phyloP scores from a whole-genome alignment of 805 yeast species.

The Scheffersomyces lignosus region DNA sequence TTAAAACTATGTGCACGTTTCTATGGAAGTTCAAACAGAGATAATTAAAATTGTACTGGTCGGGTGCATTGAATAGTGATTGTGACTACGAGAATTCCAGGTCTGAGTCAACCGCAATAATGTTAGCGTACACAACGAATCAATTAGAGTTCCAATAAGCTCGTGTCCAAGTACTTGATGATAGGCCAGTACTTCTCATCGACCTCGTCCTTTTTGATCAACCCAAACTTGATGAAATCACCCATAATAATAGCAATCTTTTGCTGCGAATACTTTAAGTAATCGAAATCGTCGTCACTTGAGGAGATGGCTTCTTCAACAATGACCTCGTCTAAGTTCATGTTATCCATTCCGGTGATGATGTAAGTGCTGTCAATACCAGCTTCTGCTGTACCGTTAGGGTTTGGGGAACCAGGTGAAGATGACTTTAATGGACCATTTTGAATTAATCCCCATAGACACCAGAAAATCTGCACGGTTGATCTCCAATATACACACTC shows the following conservation, averaged over 20 bases:
- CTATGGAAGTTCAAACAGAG: too few species aligned
- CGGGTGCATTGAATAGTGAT: too few species aligned
- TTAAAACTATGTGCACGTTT: too few species aligned
- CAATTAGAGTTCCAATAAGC: slow-evolving; percentile 21
- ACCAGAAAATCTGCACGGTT: slow-evolving; percentile 77
- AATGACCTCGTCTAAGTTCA: slow-evolving; percentile 24
- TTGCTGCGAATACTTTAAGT: slow-evolving; percentile 70
- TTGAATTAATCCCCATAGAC: slow-evolving; percentile 89
- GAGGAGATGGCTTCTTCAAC: slow-evolving; percentile 37
- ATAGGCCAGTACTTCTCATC: slow-evolving; percentile 18
- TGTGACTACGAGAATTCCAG: too few species aligned
- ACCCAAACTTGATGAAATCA: slow-evolving; percentile 64
- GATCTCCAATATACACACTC: slow-evolving; percentile 80
- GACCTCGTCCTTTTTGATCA: slow-evolving; percentile 37
- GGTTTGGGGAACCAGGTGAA: slow-evolving; percentile 9
- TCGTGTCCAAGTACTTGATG: slow-evolving; percentile 45
- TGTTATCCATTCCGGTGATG: slow-evolving; percentile 53
- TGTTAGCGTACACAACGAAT: too few species aligned
- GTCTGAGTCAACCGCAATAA: too few species aligned
- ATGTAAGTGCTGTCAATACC: slow-evolving; percentile 44
- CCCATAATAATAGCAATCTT: slow-evolving; percentile 74
- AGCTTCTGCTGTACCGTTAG: slow-evolving; percentile 20
- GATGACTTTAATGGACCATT: slow-evolving; percentile 44
- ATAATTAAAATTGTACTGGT: too few species aligned
- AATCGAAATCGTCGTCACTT: slow-evolving; percentile 70